Base-by-base conservation (phyloP, 2,329 filamentous ascomycete genomes). In the Colletotrichum siamense region DNA sequence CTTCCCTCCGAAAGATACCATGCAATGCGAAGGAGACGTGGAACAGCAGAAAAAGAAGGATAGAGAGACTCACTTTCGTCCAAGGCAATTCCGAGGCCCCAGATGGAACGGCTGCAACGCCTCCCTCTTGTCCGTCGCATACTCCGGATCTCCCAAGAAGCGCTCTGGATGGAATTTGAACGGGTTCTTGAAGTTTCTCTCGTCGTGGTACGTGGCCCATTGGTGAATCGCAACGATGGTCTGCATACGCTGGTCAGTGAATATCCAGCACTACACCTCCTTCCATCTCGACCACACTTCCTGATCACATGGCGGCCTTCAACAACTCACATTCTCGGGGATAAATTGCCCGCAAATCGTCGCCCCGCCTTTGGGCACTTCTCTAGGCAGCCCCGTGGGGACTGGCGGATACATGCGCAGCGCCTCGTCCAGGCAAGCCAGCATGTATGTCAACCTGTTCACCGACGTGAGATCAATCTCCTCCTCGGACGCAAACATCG, bases 161-260 rank as follows among this genome's bases (percentile, higher is more conserved):
- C 86, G 79, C 72, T 87, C 85, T 0, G 90, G 90, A 4, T 82
- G 82, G 78, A 87, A 92, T 0, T 78, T 79, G 22, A 86, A 81
- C 0, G 89, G 86, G 3, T 88, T 82, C 7, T 81, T 83, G 79
- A 89, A 91, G 78, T 89, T 77, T 10, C 49, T 44, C n/a, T 71
- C 61, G 32, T 63, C 52, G 18, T 76, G 72, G 57, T 77, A 73
- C 16, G 67, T 69, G 3, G 76, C 73, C 76, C 83, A 86, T 0
- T 85, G 82, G 59, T 85, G 87, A 65, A 88, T 84, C 2, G 85
- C 85, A 0, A 88, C 84, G 18, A 82, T 80, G 2, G 80, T 81
- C 75, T 77, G 80, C 79, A 59, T 71, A n/a, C 2, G 4, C 8
- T 15, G 36, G 44, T 18, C 26, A 10, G 26, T 2, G 13, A 15